Conservation (phyloP, 257 asterid species). For the Avicennia marina region DNA sequence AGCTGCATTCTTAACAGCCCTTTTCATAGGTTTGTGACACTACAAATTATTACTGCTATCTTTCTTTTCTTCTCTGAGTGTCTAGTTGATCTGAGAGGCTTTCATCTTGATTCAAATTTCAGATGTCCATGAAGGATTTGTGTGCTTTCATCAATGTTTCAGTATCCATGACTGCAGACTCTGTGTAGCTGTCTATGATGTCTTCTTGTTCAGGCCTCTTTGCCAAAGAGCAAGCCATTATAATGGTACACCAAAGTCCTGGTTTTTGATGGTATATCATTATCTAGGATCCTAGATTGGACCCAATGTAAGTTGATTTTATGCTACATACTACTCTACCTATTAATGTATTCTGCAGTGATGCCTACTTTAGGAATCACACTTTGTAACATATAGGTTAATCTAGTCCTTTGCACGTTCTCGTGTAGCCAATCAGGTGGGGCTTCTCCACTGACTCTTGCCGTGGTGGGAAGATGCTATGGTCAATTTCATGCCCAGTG, state of each 20-base stretch:
- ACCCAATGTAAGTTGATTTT: constrained; percentile 43
- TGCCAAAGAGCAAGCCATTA: constrained; percentile 57
- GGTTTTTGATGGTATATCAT: constrained; percentile 45
- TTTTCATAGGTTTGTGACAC: too few relatives aligned
- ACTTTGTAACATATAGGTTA: neutral
- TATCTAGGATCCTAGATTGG: constrained; percentile 51
- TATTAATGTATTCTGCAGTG: neutral
- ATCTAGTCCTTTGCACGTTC: neutral
- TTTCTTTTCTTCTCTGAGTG: too few relatives aligned
- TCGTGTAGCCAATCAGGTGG: constrained; percentile 41
- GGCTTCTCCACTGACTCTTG: constrained; percentile 68
- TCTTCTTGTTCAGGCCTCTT: constrained; percentile 41
- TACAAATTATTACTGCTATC: too few relatives aligned
- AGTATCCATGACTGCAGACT: neutral
- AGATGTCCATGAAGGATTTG: too few relatives aligned
- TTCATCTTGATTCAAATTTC: too few relatives aligned
- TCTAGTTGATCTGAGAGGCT: too few relatives aligned
- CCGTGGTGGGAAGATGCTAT: constrained; percentile 88
- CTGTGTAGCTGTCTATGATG: neutral
- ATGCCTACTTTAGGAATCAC: neutral
- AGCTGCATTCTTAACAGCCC: too few relatives aligned
- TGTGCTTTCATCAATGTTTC: too few relatives aligned
- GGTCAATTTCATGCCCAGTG: constrained; percentile 61
- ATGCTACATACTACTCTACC: too few relatives aligned
- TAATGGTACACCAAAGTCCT: constrained; percentile 49